These are phyloP conservation scores for Alternaria angustiovoidea DNA, from an alignment of 2,329 filamentous ascomycete genomes.

Conservation along the genomic window DNA sequence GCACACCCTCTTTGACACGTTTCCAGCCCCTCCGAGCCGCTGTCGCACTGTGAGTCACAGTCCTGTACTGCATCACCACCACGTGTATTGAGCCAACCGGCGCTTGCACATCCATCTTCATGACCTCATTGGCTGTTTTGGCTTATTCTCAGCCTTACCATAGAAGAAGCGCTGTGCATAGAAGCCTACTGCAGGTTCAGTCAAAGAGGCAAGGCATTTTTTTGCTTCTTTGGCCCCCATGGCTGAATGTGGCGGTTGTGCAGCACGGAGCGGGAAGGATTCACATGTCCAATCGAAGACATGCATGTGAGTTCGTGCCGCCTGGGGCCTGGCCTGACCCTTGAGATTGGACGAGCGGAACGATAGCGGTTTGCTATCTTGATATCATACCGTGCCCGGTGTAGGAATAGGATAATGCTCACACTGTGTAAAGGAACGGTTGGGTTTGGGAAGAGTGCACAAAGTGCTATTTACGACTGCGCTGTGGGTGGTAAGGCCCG, in stretches of 20 bases:
- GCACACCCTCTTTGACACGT: constrained; percentile 17
- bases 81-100: constrained; percentile 11
- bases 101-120: constrained; percentile 16
- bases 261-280: constrained; percentile 9
- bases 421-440: constrained; percentile 4
- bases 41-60: constrained; percentile 22
- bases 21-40: constrained; percentile 6
- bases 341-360: constrained; percentile 3
- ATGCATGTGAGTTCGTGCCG: constrained; percentile 1
- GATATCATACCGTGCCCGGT: background rate
- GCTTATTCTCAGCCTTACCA: constrained; percentile 20
- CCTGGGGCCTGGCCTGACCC: constrained; percentile 1
- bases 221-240: constrained; percentile 9
- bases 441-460: background rate
- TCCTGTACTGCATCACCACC: constrained; percentile 12
- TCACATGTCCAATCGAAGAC: constrained; percentile 8
- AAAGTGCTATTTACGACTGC: constrained; percentile 10
- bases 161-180: constrained; percentile 15
- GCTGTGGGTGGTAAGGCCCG: background rate
- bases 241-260: constrained; percentile 9
- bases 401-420: background rate
- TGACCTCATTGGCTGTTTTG: constrained; percentile 14
- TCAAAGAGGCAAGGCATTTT: constrained; percentile 9
- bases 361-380: constrained; percentile 7
- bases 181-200: constrained; percentile 10